Percentiles rank a stretch among this genome's conserved stretches.
phyloP scores from a whole-genome alignment of 179 eudicot species.

The Patellifolia procumbens region DNA sequence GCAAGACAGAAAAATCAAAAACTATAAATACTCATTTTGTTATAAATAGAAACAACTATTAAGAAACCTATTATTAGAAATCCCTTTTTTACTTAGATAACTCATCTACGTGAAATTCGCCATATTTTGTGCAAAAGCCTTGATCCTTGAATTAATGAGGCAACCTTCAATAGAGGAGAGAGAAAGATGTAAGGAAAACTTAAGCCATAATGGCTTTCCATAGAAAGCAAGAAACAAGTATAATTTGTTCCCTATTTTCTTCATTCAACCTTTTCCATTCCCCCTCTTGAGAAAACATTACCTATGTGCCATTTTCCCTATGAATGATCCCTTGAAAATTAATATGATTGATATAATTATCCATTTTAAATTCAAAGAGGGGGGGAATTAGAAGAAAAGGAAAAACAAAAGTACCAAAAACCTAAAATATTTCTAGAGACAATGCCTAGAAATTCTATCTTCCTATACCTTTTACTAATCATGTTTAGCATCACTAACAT shows the following conservation, averaged over 20 bases:
- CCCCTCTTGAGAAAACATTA: background rate
- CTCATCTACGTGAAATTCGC: conserved; percentile 10
- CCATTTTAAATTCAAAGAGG: background rate
- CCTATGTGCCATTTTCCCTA: background rate
- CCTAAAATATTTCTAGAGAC: background rate
- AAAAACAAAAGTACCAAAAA: background rate
- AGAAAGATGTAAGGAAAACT: conserved; percentile 1
- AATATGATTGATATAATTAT: background rate
- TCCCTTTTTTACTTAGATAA: no score
- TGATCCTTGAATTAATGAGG: background rate
- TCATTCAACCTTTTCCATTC: background rate
- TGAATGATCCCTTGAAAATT: background rate
- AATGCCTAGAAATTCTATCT: background rate
- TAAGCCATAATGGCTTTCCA: conserved; percentile 11
- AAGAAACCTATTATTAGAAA: no score
- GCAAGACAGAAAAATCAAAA: no score
- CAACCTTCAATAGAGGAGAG: conserved; percentile 12
- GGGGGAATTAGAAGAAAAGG: background rate
- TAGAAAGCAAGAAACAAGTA: background rate
- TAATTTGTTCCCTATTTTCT: background rate
- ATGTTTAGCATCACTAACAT: background rate
- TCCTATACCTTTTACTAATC: background rate
- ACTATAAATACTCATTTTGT: no score
- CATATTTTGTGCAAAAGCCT: conserved; percentile 15
- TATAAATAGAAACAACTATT: no score